phyloP scores from a whole-genome alignment of 192 early-diverging fungal species.

The Linnemannia zychae region DNA sequence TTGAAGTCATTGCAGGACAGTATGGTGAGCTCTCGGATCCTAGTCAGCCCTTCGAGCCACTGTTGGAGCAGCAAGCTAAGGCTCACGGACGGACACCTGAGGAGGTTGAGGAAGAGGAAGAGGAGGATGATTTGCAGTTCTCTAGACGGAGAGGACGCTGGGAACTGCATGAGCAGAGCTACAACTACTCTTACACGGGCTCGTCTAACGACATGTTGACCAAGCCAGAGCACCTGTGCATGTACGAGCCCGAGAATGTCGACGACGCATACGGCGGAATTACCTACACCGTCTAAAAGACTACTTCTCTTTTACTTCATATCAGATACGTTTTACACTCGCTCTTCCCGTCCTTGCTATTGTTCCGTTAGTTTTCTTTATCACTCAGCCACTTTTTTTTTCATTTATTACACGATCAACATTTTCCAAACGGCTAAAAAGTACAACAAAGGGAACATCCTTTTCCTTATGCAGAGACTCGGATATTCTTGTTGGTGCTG shows the following conservation, averaged over 20 bases:
- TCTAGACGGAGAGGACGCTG: conserved; percentile 78
- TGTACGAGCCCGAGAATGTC: conserved; percentile 67
- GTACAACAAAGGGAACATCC: too few relatives aligned
- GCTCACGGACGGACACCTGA: conserved; percentile 38
- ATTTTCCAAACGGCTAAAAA: neutral
- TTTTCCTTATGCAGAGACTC: conserved; percentile 5
- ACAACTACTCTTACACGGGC: conserved; percentile 76
- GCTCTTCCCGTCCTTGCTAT: neutral
- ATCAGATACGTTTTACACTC: neutral
- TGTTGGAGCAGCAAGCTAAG: conserved; percentile 51
- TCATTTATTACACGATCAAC: too few relatives aligned
- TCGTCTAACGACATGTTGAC: conserved; percentile 50
- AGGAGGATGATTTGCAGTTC: conserved; percentile 57
- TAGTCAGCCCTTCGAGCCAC: conserved; percentile 40
- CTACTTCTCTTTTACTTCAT: neutral
- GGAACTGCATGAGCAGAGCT: conserved; percentile 94
- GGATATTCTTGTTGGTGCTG: neutral
- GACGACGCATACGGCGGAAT: conserved; percentile 52
- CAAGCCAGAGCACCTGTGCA: conserved; percentile 70
- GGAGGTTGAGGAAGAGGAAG: conserved; percentile 31
- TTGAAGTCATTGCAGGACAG: conserved; percentile 75
- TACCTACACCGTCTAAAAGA: conserved; percentile 28
- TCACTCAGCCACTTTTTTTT: neutral
- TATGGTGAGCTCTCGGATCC: conserved; percentile 66
- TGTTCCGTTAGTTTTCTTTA: neutral